These are phyloP conservation scores for Ajuga reptans DNA, from an alignment of 305 asterid species.

Conservation along the genomic window DNA sequence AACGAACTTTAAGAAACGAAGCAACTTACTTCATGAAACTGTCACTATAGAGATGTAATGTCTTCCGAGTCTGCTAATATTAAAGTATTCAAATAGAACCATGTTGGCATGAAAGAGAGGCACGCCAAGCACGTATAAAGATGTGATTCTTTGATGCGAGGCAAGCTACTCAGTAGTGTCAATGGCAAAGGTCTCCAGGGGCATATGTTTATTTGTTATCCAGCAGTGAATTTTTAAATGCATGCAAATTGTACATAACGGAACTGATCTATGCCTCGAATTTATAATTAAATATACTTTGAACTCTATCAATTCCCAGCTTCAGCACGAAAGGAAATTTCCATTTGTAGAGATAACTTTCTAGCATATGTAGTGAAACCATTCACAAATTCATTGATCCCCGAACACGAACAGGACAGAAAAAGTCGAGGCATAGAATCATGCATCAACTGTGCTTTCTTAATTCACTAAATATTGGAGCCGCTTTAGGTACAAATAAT, in stretches of 20 bases:
- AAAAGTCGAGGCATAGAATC: background rate
- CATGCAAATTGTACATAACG: background rate
- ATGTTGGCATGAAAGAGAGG: background rate
- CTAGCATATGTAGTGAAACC: background rate
- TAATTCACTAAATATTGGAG: background rate
- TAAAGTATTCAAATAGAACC: background rate
- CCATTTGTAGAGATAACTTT: constrained; percentile 2
- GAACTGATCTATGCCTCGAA: background rate
- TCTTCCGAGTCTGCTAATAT: background rate
- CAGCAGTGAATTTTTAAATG: constrained; percentile 5
- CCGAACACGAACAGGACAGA: background rate
- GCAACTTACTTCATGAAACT: background rate
- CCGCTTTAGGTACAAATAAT: background rate
- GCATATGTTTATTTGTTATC: background rate
- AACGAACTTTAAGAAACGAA: background rate
- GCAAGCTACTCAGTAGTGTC: background rate
- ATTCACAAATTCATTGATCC: background rate
- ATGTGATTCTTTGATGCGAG: background rate
- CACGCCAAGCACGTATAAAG: background rate
- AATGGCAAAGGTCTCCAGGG: background rate
- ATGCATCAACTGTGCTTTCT: background rate
- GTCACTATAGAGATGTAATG: background rate
- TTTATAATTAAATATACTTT: background rate
- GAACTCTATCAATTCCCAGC: background rate
- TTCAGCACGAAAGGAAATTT: background rate